Evolutionary conservation across 768 basidiomycete species (phyloP).

Genomic region (Auriscalpium orientale): DNA sequence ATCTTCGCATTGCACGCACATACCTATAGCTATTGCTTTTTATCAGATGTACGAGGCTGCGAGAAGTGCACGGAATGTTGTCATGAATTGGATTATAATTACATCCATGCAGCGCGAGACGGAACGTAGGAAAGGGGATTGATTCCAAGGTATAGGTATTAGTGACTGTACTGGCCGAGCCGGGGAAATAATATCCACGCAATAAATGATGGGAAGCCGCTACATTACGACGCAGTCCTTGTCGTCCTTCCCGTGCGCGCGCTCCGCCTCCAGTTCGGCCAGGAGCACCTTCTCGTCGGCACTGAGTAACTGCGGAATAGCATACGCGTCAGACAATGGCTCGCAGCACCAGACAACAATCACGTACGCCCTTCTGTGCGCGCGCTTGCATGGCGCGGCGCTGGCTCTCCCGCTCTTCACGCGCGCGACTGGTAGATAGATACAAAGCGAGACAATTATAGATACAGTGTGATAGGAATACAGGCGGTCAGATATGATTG

Average conservation of each 20-base stretch:
- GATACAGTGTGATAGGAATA: slow-evolving; percentile 14
- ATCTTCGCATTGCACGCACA: too few relatives aligned
- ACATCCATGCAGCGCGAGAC: too few relatives aligned
- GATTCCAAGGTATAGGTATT: too few relatives aligned
- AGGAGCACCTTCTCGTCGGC: slow-evolving; percentile 59
- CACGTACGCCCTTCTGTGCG: slow-evolving; percentile 66
- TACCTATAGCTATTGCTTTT: too few relatives aligned
- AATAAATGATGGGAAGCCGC: background rate
- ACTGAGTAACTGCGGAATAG: slow-evolving; percentile 41
- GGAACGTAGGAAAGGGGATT: too few relatives aligned
- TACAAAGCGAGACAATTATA: slow-evolving; percentile 11
- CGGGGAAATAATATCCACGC: too few relatives aligned
- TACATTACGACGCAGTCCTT: slow-evolving; percentile 55
- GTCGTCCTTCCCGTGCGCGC: slow-evolving; percentile 25
- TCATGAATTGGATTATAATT: too few relatives aligned
- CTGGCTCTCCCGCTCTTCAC: slow-evolving; percentile 65
- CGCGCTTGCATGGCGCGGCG: slow-evolving; percentile 65
- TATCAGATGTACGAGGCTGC: too few relatives aligned
- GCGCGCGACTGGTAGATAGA: slow-evolving; percentile 47
- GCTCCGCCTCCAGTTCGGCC: slow-evolving; percentile 43
- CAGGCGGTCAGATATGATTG: slow-evolving; percentile 19
- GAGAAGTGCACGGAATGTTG: too few relatives aligned
- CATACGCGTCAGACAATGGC: background rate
- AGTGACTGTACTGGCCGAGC: too few relatives aligned
- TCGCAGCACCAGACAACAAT: background rate